phyloP scores from a whole-genome alignment of 1,284 basidiomycete species.

The Veloporphyrellus conicus region DNA sequence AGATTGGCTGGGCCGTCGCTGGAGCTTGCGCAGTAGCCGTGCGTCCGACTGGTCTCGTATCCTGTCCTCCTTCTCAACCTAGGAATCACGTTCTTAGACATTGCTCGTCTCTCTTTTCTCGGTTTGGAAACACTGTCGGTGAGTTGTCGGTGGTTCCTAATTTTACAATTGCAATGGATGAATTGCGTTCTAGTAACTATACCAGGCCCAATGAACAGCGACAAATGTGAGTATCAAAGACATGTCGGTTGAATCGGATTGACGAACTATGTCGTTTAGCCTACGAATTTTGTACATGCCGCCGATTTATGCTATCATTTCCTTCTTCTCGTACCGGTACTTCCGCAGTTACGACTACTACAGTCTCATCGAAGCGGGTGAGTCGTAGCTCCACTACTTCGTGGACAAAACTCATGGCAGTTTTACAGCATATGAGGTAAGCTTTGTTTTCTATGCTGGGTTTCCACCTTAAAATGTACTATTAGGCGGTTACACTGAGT shows the following conservation, averaged over 20 bases:
- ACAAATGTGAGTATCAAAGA: conserved; percentile 58
- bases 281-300: conserved; percentile 79
- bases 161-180: neutral
- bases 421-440: conserved; percentile 38
- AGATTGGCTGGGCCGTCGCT: conserved; percentile 71
- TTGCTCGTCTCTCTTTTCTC: conserved; percentile 54
- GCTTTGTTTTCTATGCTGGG: conserved; percentile 18
- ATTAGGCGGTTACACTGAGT: conserved; percentile 75
- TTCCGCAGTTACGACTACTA: conserved; percentile 83
- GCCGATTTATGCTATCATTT: conserved; percentile 76
- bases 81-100: conserved; percentile 41
- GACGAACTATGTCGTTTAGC: conserved; percentile 7
- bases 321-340: conserved; percentile 83
- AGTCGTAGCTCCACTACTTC: conserved; percentile 23
- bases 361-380: conserved; percentile 67
- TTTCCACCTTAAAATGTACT: conserved; percentile 27
- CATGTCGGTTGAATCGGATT: neutral
- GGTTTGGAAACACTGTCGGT: conserved; percentile 60
- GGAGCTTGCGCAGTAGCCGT: conserved; percentile 61
- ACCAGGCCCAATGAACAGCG: conserved; percentile 64
- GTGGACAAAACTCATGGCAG: conserved; percentile 5
- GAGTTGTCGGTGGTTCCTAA: conserved; percentile 22
- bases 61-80: neutral
- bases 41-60: conserved; percentile 30
- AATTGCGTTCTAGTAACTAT: conserved; percentile 50